These are phyloP conservation scores for Cadophora sp. DNA, from an alignment of 2,329 filamentous ascomycete species.

Conservation along the genomic window DNA sequence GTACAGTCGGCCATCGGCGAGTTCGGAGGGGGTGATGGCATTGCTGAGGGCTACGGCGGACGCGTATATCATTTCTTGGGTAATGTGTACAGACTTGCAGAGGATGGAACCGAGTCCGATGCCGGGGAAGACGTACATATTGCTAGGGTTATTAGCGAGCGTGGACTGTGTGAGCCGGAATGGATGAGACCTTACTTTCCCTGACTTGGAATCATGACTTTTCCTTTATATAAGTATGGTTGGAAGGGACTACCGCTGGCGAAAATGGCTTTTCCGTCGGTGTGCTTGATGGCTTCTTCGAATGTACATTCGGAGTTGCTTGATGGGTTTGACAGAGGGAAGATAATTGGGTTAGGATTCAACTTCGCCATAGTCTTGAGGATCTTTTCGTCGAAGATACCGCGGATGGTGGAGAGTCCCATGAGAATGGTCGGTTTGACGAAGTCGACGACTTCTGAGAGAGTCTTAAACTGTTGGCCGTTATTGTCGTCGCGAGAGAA, in stretches of 20 bases:
- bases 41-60: conserved; percentile 77
- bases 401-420: conserved; percentile 80
- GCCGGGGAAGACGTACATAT: conserved; percentile 84
- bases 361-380: conserved; percentile 77
- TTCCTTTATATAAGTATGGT: conserved; percentile 65
- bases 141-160: conserved; percentile 58
- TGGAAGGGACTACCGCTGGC: conserved; percentile 87
- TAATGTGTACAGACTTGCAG: conserved; percentile 66
- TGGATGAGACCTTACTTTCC: conserved; percentile 46
- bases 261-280: conserved; percentile 75
- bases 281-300: conserved; percentile 78
- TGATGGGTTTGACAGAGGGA: conserved; percentile 87
- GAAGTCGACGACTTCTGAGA: conserved; percentile 70
- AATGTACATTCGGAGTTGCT: conserved; percentile 82
- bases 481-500: conserved; percentile 47
- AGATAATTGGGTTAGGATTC: conserved; percentile 72
- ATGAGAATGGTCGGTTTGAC: conserved; percentile 83
- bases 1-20: conserved; percentile 66
- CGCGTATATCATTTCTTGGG: conserved; percentile 68
- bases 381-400: conserved; percentile 75
- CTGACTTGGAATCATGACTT: conserved; percentile 54
- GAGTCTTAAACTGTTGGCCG: conserved; percentile 57
- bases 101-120: conserved; percentile 83
- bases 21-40: conserved; percentile 66
- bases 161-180: not conserved